These are phyloP conservation scores for Claviceps arundinis DNA, from an alignment of 2,329 filamentous ascomycete genomes.

Conservation along the genomic window DNA sequence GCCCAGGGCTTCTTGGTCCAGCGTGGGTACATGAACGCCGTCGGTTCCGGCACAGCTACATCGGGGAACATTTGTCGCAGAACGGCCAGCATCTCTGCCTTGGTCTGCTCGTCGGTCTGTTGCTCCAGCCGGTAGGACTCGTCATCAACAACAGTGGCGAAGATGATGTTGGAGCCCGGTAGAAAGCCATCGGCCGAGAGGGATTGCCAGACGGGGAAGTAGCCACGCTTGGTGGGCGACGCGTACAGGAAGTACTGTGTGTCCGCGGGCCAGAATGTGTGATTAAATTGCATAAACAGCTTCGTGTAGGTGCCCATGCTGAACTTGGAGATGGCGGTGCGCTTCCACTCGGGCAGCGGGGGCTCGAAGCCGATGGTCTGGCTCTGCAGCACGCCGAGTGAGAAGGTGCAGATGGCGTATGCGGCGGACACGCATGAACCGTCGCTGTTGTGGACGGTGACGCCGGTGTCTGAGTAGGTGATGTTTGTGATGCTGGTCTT, in stretches of 20 bases:
- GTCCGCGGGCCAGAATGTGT: slow-evolving; percentile 47
- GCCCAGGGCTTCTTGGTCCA: slow-evolving; percentile 23
- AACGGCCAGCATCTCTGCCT: slow-evolving; percentile 41
- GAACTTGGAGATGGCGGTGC: slow-evolving; percentile 48
- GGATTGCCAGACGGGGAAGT: slow-evolving; percentile 50
- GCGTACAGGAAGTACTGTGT: slow-evolving; percentile 33
- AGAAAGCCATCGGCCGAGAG: slow-evolving; percentile 44
- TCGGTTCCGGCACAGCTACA: slow-evolving; percentile 42
- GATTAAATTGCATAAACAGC: slow-evolving; percentile 55
- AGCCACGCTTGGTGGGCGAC: slow-evolving; percentile 26
- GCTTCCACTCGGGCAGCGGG: slow-evolving; percentile 49
- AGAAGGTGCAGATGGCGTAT: slow-evolving; percentile 55
- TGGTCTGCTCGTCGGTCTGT: slow-evolving; percentile 44
- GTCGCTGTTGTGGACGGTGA: slow-evolving; percentile 38
- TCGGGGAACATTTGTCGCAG: slow-evolving; percentile 49
- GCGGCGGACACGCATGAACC: slow-evolving; percentile 44
- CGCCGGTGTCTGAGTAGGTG: slow-evolving; percentile 35
- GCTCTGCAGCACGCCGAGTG: slow-evolving; percentile 53
- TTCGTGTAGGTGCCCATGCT: slow-evolving; percentile 62
- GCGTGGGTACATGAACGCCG: slow-evolving; percentile 44
- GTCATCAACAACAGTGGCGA: slow-evolving; percentile 46
- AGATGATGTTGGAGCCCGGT: slow-evolving; percentile 49
- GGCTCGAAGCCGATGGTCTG: slow-evolving; percentile 45
- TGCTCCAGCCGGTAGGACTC: slow-evolving; percentile 45
- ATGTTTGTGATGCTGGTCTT: slow-evolving; percentile 44